Conservation (phyloP, 306 rosid genomes). For the Glycine latifolia region DNA sequence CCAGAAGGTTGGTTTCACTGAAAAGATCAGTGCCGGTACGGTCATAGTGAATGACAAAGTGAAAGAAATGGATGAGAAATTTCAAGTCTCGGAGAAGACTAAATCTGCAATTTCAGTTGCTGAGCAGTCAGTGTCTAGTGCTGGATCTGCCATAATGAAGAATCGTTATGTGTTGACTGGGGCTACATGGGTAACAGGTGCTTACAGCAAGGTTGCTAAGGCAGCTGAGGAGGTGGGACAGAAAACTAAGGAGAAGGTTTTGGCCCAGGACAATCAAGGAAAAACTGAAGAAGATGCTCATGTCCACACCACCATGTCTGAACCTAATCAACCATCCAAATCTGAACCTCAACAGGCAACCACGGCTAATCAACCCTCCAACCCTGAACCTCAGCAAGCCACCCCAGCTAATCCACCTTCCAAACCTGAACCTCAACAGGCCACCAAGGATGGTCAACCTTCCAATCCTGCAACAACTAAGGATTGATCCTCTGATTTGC, state of each 20-base stretch:
- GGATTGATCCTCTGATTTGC: too few relatives aligned
- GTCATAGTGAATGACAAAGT: conserved; percentile 61
- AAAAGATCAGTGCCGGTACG: conserved; percentile 68
- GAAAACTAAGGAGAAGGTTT: conserved; percentile 58
- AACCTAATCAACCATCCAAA: not conserved
- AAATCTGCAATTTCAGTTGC: conserved; percentile 57
- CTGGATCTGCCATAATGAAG: conserved; percentile 50
- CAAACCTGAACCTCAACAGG: not conserved
- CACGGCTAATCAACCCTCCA: too few relatives aligned
- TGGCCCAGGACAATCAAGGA: conserved; percentile 52
- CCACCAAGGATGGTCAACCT: not conserved
- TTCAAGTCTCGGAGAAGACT: conserved; percentile 73
- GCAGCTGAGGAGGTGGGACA: conserved; percentile 65
- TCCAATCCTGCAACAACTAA: conserved; percentile 24
- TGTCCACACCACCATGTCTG: too few relatives aligned
- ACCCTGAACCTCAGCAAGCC: too few relatives aligned
- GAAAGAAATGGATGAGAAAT: conserved; percentile 68
- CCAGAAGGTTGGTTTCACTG: conserved; percentile 71
- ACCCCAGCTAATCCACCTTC: not conserved
- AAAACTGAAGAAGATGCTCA: too few relatives aligned
- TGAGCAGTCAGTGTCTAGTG: too few relatives aligned
- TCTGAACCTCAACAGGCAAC: too few relatives aligned
- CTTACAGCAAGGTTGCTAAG: conserved; percentile 61
- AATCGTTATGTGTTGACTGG: conserved; percentile 65
- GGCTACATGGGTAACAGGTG: conserved; percentile 66